Percentiles rank a stretch among this genome's conserved stretches.
Conservation (phyloP, 2,329 filamentous ascomycete species). For the Monosporascus sp. region DNA sequence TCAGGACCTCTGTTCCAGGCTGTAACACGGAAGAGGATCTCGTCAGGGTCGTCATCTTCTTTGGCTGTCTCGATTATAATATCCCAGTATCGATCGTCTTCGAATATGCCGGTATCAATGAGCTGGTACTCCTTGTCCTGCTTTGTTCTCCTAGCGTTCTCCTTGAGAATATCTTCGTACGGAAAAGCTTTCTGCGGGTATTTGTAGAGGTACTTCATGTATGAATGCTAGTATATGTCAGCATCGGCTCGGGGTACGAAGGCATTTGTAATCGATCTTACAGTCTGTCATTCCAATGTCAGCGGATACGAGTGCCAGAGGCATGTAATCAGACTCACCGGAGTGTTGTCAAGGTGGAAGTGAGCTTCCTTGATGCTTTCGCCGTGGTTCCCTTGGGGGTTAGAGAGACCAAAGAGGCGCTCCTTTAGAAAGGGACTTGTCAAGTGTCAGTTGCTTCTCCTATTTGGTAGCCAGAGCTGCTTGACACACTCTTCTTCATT, state of each 20-base stretch:
- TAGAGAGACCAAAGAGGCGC: constrained; percentile 88
- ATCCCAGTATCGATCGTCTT: constrained; percentile 91
- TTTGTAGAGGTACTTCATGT: constrained; percentile 99
- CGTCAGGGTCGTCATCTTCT: constrained; percentile 85
- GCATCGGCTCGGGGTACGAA: constrained; percentile 3
- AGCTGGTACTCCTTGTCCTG: constrained; percentile 87
- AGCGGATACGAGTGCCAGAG: constrained; percentile 9
- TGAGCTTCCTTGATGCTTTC: constrained; percentile 96
- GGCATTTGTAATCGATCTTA: constrained; percentile 23
- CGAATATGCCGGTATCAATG: constrained; percentile 80
- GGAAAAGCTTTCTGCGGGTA: constrained; percentile 90
- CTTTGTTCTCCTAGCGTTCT: constrained; percentile 74
- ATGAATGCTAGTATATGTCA: constrained; percentile 65
- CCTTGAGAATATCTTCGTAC: constrained; percentile 79
- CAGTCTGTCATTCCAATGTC: constrained; percentile 35
- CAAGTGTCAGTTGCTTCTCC: constrained; percentile 32
- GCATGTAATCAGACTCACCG: constrained; percentile 38
- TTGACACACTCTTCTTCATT: constrained; percentile 82
- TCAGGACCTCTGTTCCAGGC: constrained; percentile 94
- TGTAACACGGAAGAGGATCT: constrained; percentile 88
- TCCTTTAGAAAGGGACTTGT: constrained; percentile 86
- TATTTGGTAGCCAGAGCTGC: not conserved
- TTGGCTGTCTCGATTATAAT: constrained; percentile 96
- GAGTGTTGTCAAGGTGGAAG: constrained; percentile 94
- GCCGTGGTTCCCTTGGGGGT: constrained; percentile 94